Percentiles rank a stretch among this genome's conserved stretches.
phyloP scores from a whole-genome alignment of 1,284 basidiomycete species.

The Cystobasidiaceae sp. region DNA sequence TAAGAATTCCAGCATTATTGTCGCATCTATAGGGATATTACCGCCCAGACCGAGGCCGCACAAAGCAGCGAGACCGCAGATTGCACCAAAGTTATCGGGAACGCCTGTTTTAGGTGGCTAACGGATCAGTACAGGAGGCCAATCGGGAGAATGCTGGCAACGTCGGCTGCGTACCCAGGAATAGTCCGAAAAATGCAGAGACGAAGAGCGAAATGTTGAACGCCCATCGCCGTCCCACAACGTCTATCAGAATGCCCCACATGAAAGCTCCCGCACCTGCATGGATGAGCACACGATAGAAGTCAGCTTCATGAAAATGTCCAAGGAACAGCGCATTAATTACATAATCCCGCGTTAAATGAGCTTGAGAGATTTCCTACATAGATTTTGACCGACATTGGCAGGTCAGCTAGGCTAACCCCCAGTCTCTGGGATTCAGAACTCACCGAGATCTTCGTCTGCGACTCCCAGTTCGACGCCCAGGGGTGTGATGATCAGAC shows the following conservation, averaged over 20 bases:
- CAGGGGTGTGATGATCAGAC: conserved; percentile 33
- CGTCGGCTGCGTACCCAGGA: conserved; percentile 9
- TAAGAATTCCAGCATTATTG: conserved; percentile 61
- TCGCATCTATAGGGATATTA: conserved; percentile 59
- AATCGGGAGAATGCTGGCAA: too few relatives aligned
- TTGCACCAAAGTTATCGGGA: conserved; percentile 25
- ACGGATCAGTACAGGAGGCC: too few relatives aligned
- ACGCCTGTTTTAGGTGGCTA: too few relatives aligned
- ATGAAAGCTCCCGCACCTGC: conserved; percentile 50
- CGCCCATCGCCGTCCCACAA: conserved; percentile 52
- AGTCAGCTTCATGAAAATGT: too few relatives aligned
- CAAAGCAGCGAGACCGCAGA: conserved; percentile 47
- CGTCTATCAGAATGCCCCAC: conserved; percentile 51
- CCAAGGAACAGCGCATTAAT: too few relatives aligned
- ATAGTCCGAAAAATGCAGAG: conserved; percentile 42
- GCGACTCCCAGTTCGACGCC: conserved; percentile 21
- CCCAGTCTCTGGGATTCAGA: not conserved
- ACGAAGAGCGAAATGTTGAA: conserved; percentile 62
- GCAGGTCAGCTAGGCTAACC: not conserved
- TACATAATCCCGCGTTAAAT: conserved; percentile 55
- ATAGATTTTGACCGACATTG: too few relatives aligned
- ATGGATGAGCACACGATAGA: too few relatives aligned
- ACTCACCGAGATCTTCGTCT: not conserved
- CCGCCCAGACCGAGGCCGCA: conserved; percentile 35
- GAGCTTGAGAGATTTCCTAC: conserved; percentile 61